phyloP scores from a whole-genome alignment of 805 yeast genomes.

The Kuraishia borneana region DNA sequence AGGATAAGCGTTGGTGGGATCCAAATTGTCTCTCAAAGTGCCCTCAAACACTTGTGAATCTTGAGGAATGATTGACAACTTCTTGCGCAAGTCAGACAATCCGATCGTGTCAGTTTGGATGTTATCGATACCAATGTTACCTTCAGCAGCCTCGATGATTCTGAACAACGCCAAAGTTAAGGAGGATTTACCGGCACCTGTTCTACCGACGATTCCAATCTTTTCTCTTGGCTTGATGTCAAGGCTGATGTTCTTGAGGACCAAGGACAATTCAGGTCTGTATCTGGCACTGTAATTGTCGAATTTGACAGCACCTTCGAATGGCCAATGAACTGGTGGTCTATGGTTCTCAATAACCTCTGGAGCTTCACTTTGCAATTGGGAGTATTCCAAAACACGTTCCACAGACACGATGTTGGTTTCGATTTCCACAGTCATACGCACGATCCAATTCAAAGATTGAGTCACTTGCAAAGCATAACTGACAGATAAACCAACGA shows the following conservation, averaged over 20 bases:
- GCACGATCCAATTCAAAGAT: constrained; percentile 91
- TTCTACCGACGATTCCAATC: constrained; percentile 92
- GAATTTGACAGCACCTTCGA: constrained; percentile 54
- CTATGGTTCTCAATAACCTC: constrained; percentile 32
- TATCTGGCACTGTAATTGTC: constrained; percentile 74
- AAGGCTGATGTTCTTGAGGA: constrained; percentile 56
- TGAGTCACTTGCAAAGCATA: constrained; percentile 92
- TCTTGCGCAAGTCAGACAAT: constrained; percentile 63
- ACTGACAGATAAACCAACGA: constrained; percentile 87
- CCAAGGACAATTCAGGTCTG: constrained; percentile 71
- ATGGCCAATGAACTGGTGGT: constrained; percentile 71
- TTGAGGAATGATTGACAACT: constrained; percentile 81
- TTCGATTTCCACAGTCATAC: constrained; percentile 98
- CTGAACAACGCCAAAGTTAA: constrained; percentile 77
- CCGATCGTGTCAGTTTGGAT: constrained; percentile 60
- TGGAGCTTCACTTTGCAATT: constrained; percentile 64
- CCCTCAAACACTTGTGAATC: constrained; percentile 92
- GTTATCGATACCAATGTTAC: constrained; percentile 65
- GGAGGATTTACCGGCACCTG: constrained; percentile 94
- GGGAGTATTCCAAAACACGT: constrained; percentile 47
- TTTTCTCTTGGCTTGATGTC: constrained; percentile 67
- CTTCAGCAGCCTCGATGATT: constrained; percentile 71
- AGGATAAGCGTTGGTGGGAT: constrained; percentile 57
- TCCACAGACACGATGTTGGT: constrained; percentile 86
- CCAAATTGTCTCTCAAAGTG: constrained; percentile 73